A percentile compares a stretch with the other conserved stretches of the same genome.
Conservation (phyloP, 1,139 yeast species). For the Groenewaldozyma sp. region DNA sequence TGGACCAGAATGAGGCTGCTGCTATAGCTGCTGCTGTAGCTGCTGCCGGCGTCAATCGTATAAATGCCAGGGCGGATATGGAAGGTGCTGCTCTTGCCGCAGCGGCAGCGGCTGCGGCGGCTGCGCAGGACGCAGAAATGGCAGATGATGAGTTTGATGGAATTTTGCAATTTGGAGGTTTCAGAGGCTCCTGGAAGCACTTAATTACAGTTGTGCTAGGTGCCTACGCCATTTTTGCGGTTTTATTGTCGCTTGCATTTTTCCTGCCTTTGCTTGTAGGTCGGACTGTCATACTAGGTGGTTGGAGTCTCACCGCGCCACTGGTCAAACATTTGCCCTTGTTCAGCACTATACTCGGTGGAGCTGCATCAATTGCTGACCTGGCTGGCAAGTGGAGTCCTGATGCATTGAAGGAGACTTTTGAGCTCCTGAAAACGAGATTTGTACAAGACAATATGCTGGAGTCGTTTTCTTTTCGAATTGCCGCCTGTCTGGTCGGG, state of each 20-base stretch:
- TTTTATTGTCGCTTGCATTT: conserved; percentile 12
- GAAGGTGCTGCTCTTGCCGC: too few species aligned
- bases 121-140: conserved; percentile 11
- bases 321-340: background rate
- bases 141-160: conserved; percentile 24
- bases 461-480: background rate
- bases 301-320: conserved; percentile 1
- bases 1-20: too few species aligned
- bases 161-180: conserved; percentile 24
- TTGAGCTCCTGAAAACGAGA: background rate
- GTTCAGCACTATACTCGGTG: background rate
- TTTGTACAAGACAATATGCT: background rate
- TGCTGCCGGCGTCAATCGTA: too few species aligned
- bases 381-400: background rate
- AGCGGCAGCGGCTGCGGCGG: conserved; percentile 4
- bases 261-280: conserved; percentile 25
- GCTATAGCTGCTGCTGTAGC: conserved; percentile 6
- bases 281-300: conserved; percentile 14
- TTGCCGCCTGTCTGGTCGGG: background rate
- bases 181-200: conserved; percentile 24
- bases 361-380: background rate
- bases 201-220: conserved; percentile 15
- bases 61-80: too few species aligned
- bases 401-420: background rate
- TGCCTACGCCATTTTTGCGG: conserved; percentile 17